Evolutionary conservation across 2,329 filamentous ascomycete genomes (phyloP), one percentile per base, ranked within the genome.

Genomic region (Hymenotorrendiella dingleyae): DNA sequence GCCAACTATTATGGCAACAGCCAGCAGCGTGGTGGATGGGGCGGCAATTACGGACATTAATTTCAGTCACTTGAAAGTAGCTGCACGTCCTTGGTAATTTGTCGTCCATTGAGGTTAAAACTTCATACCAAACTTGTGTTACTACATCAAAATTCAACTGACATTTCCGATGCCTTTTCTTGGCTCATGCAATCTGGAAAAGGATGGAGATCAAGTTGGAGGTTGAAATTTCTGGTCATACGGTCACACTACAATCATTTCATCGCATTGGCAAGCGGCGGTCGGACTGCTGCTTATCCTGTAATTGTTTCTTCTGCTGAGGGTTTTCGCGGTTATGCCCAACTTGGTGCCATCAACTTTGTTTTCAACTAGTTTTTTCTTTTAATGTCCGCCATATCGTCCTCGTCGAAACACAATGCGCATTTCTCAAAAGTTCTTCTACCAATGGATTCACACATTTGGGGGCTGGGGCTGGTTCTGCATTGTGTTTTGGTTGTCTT

Each of bases 11-110:
- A 67, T 43, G 61, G 58, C 35, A 67, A 64, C 35, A 65, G 64
- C 45, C 58, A 61, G 38, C 65, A 67, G 43, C 67, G 69, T 35
- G 68, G 68, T 46, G 69, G 69, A 42, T 73, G 69, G 69, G 68
- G 69, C 52, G 64, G 62, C 52, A 71, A 70, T 58, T 72, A 71
- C 47, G 55, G 55, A 55, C 55, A 62, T 47, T 61, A 60, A 59
- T 56, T 45, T 30, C 22, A 9, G 36, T 40, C 38, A 39, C 39
- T 44, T 26, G 11, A 40, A 52, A 50, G 53, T 54, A 56, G 49
- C 48, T 46, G 42, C 48, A 53, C 50, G 50, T 55, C 53, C 53
- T 49, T 54, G 54, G 50, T 48, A 49, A 33, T 42, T 55, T 54
- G 48, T 51, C 49, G 40, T 46, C 50, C 46, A 10, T 37, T 33